Conservation (phyloP, 2,329 filamentous ascomycete species). For the Paradendryphiella salina region DNA sequence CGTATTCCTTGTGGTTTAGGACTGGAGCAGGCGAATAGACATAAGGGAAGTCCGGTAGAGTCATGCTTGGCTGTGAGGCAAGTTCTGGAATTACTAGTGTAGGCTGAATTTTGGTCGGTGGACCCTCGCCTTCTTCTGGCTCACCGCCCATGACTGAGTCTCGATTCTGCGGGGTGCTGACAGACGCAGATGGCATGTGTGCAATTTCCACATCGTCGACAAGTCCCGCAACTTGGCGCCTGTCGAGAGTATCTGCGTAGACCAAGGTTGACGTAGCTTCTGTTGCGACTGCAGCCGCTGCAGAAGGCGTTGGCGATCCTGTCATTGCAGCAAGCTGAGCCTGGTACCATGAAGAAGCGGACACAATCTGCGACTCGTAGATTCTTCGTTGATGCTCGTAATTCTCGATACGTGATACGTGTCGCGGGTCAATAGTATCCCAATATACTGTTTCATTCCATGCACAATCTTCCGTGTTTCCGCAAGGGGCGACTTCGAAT, state of each 20-base stretch:
- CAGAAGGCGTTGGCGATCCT: slow-evolving; percentile 18
- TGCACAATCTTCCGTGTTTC: slow-evolving; percentile 46
- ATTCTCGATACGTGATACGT: slow-evolving; percentile 32
- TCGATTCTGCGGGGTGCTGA: slow-evolving; percentile 8
- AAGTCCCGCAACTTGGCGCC: slow-evolving; percentile 33
- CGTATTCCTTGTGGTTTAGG: slow-evolving; percentile 42
- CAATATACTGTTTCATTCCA: slow-evolving; percentile 54
- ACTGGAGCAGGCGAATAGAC: slow-evolving; percentile 39
- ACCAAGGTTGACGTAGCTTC: slow-evolving; percentile 24
- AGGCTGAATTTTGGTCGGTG: slow-evolving; percentile 31
- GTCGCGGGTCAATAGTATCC: slow-evolving; percentile 45
- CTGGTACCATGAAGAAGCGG: slow-evolving; percentile 38
- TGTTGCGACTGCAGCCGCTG: slow-evolving; percentile 12
- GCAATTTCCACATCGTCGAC: slow-evolving; percentile 27
- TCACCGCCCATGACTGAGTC: slow-evolving; percentile 25
- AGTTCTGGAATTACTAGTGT: slow-evolving; percentile 16
- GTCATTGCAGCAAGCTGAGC: slow-evolving; percentile 35
- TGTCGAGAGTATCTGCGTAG: slow-evolving; percentile 29
- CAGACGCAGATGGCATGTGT: slow-evolving; percentile 15
- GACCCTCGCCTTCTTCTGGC: slow-evolving; percentile 25
- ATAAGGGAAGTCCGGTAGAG: slow-evolving; percentile 34
- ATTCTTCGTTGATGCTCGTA: slow-evolving; percentile 42
- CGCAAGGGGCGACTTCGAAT: slow-evolving; percentile 56
- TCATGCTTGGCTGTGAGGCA: slow-evolving; percentile 18
- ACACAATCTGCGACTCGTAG: slow-evolving; percentile 40